These are phyloP conservation scores for Penicillium pancosmium DNA, from an alignment of 495 filamentous ascomycete genomes.

Conservation along the genomic window DNA sequence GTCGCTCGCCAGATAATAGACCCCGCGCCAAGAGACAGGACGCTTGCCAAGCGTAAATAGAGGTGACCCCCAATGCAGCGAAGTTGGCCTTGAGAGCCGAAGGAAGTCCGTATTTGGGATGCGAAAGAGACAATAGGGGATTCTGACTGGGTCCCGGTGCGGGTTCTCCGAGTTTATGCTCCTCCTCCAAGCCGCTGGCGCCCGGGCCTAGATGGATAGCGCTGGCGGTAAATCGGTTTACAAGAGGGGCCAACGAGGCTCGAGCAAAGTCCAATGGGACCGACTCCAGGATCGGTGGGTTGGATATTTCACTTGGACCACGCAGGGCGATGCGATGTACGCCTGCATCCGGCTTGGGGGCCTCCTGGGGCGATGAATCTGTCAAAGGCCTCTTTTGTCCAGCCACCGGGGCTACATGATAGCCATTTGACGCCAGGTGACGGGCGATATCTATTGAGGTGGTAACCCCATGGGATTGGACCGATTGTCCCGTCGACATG, in stretches of 20 bases:
- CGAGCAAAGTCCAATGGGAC: constrained; percentile 29
- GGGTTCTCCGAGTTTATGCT: constrained; percentile 39
- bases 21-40: constrained; percentile 72
- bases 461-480: constrained; percentile 46
- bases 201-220: constrained; percentile 37
- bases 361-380: constrained; percentile 8
- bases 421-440: constrained; percentile 27
- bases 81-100: constrained; percentile 65
- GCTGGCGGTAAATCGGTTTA: constrained; percentile 42
- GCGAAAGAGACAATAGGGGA: constrained; percentile 62
- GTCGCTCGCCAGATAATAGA: constrained; percentile 64
- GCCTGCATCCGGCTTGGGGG: background rate
- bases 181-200: constrained; percentile 41
- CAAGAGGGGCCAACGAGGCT: constrained; percentile 25
- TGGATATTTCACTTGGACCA: constrained; percentile 14
- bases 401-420: constrained; percentile 40
- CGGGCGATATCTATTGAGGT: constrained; percentile 52
- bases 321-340: constrained; percentile 5
- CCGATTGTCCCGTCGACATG: constrained; percentile 34
- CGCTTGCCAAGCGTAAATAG: constrained; percentile 84
- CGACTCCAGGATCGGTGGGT: constrained; percentile 23
- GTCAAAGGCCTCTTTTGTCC: constrained; percentile 45
- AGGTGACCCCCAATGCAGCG: constrained; percentile 60
- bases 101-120: constrained; percentile 68
- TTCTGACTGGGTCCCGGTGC: constrained; percentile 58